Percentiles rank a stretch among this genome's conserved stretches.
phyloP scores from a whole-genome alignment of 139 green algal species.

The Bryopsis sp. region DNA sequence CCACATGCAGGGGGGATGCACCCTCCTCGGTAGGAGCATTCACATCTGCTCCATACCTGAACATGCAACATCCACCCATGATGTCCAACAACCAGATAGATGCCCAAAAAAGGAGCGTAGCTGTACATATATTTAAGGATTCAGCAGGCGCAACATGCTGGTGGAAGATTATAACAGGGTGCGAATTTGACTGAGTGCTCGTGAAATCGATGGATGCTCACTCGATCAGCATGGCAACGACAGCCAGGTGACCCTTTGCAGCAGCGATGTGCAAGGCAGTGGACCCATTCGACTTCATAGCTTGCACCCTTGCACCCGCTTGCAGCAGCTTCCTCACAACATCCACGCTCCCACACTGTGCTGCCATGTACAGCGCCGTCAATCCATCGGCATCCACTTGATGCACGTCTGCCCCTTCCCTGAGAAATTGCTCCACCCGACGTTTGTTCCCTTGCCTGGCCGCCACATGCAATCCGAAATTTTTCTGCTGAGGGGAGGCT shows the following conservation, averaged over 20 bases:
- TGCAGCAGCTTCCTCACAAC: not conserved
- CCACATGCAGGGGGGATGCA: conserved; percentile 3
- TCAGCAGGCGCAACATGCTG: no score
- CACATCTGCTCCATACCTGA: conserved; percentile 14
- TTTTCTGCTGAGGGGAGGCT: no score
- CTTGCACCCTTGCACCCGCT: not conserved
- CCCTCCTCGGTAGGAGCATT: conserved; percentile 4
- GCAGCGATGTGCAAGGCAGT: conserved; percentile 13
- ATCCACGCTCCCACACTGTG: not conserved
- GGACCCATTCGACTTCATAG: not conserved
- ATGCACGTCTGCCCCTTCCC: not conserved
- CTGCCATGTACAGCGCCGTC: not conserved
- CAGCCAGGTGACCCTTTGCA: conserved; percentile 6
- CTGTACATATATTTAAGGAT: no score
- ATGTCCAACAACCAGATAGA: not conserved
- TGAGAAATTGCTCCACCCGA: conserved; percentile 3
- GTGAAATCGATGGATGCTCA: not conserved
- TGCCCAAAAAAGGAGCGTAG: not conserved
- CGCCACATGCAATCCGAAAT: no score
- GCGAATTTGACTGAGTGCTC: no score
- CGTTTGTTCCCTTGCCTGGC: no score
- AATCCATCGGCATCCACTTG: not conserved
- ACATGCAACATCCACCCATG: no score
- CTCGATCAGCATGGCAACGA: conserved; percentile 1
- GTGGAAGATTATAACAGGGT: no score